Conservation (phyloP, 2,329 filamentous ascomycete species). For the Mycosphaerella arachidis region DNA sequence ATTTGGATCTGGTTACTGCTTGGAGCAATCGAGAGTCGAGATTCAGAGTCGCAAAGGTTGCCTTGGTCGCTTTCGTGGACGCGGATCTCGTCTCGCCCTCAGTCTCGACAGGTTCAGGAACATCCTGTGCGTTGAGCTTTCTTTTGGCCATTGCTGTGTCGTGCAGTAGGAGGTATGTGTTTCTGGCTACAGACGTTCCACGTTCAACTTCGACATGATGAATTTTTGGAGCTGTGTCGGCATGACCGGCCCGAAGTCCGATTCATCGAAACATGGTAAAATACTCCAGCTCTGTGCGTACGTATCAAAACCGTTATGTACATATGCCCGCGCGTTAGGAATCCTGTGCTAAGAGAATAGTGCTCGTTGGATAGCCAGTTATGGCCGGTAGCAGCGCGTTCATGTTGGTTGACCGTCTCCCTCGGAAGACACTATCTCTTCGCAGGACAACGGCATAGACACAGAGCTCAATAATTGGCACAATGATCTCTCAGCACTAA, state of each 20-base stretch:
- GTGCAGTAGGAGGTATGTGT: background rate
- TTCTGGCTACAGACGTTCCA: background rate
- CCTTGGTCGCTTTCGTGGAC: slow-evolving; percentile 19
- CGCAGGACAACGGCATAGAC: background rate
- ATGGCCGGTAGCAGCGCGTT: too few relatives aligned
- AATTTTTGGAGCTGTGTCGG: background rate
- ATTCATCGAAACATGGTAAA: background rate
- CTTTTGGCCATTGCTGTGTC: slow-evolving; percentile 39
- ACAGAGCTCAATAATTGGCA: background rate
- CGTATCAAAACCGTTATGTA: too few relatives aligned
- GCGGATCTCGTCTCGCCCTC: slow-evolving; percentile 3
- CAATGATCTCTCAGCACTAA: background rate
- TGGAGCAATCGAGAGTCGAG: slow-evolving; percentile 83
- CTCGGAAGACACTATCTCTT: background rate
- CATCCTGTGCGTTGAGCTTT: slow-evolving; percentile 47
- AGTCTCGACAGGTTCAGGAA: slow-evolving; percentile 34
- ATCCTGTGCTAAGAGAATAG: too few relatives aligned
- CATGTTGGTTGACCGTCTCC: too few relatives aligned
- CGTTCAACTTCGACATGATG: background rate
- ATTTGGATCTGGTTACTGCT: slow-evolving; percentile 78
- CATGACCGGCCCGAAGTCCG: background rate
- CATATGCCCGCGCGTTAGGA: too few relatives aligned
- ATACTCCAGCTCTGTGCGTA: too few relatives aligned
- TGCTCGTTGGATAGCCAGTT: too few relatives aligned
- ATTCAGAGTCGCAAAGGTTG: slow-evolving; percentile 69